phyloP scores from a whole-genome alignment of 2,329 filamentous ascomycete species.

The Blastomyces emzantsi region DNA sequence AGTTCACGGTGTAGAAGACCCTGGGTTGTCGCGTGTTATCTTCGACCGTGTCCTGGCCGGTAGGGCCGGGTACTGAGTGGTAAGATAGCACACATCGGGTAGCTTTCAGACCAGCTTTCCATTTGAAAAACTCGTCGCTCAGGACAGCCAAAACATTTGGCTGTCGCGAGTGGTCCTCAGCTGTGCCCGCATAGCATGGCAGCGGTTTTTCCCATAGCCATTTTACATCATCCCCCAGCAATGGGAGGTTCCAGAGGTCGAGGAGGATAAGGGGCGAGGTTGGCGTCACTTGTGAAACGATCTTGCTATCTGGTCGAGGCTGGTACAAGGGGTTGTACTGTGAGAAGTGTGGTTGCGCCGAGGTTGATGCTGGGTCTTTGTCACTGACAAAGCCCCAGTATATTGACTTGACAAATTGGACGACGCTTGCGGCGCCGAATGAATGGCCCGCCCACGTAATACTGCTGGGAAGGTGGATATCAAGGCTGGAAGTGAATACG shows the following conservation, averaged over 20 bases:
- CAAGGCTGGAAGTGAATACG: conserved; percentile 50
- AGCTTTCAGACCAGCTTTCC: conserved; percentile 61
- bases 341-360: conserved; percentile 15
- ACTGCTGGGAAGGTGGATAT: conserved; percentile 61
- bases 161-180: conserved; percentile 42
- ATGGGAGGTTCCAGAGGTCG: conserved; percentile 72
- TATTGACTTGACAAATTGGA: conserved; percentile 70
- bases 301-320: conserved; percentile 46
- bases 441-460: conserved; percentile 72
- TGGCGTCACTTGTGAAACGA: conserved; percentile 59
- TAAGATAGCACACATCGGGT: conserved; percentile 59
- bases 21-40: conserved; percentile 40
- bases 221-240: conserved; percentile 53
- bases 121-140: conserved; percentile 70
- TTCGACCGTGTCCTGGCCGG: not conserved
- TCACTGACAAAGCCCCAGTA: conserved; percentile 52
- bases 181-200: conserved; percentile 49
- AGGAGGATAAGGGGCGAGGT: conserved; percentile 59
- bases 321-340: conserved; percentile 53
- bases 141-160: conserved; percentile 59
- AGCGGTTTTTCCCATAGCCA: conserved; percentile 64
- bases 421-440: conserved; percentile 65
- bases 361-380: conserved; percentile 24
- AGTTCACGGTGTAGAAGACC: conserved; percentile 63
- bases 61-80: conserved; percentile 30